These are phyloP conservation scores for Herpetomonas tarakana DNA, from an alignment of 208 protist species.

Conservation along the genomic window DNA sequence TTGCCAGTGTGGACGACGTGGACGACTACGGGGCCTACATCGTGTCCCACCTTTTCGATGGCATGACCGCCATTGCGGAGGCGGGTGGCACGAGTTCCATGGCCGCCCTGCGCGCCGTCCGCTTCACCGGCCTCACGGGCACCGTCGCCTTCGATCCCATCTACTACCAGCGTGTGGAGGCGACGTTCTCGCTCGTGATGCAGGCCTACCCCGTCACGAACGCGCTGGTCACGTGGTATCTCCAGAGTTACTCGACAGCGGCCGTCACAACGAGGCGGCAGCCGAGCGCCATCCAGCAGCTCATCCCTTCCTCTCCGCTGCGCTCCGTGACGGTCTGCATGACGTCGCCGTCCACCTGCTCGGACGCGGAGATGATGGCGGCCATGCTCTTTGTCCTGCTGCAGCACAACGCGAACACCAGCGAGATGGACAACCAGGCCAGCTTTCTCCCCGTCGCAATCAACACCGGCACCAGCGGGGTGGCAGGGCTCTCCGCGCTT, in stretches of 20 bases:
- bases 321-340: slow-evolving; percentile 66
- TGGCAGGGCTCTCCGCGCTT: slow-evolving; percentile 61
- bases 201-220: slow-evolving; percentile 34
- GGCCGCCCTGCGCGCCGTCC: slow-evolving; percentile 31
- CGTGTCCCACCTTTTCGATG: slow-evolving; percentile 79
- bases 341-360: slow-evolving; percentile 53
- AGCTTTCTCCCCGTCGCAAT: slow-evolving; percentile 56
- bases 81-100: slow-evolving; percentile 33
- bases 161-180: slow-evolving; percentile 61
- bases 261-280: slow-evolving; percentile 32
- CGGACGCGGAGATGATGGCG: slow-evolving; percentile 47
- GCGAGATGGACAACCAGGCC: slow-evolving; percentile 13
- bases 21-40: slow-evolving; percentile 78
- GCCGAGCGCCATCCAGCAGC: slow-evolving; percentile 18
- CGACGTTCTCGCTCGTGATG: slow-evolving; percentile 49
- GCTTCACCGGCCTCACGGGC: slow-evolving; percentile 71
- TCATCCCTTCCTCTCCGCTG: slow-evolving; percentile 65
- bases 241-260: slow-evolving; percentile 28
- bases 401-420: slow-evolving; percentile 28
- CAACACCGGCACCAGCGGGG: slow-evolving; percentile 61
- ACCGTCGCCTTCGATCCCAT: slow-evolving; percentile 66
- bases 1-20: slow-evolving; percentile 21
- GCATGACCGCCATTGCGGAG: slow-evolving; percentile 46
- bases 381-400: slow-evolving; percentile 59
- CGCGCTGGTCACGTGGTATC: slow-evolving; percentile 57